Conservation (phyloP, 441 rosid species). For the Mallotus repandus region DNA sequence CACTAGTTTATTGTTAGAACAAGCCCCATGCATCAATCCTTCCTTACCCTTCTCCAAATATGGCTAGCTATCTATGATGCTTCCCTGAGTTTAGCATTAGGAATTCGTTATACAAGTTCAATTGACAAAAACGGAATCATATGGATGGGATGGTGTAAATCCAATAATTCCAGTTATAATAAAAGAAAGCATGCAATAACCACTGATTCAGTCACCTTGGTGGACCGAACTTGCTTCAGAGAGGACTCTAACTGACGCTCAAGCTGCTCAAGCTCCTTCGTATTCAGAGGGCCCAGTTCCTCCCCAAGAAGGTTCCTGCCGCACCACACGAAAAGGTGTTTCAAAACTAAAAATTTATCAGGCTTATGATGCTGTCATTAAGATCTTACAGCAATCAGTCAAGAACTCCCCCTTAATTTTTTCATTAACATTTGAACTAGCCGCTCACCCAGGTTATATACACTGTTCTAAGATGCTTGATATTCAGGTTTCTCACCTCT, state of each 20-base stretch:
- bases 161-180: background rate
- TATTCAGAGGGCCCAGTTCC: conserved; percentile 77
- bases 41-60: background rate
- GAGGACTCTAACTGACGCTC: conserved; percentile 87
- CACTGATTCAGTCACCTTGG: conserved; percentile 47
- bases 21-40: background rate
- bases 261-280: conserved; percentile 93
- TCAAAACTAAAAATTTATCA: background rate
- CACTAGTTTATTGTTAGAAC: background rate
- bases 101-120: background rate
- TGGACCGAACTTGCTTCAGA: conserved; percentile 84
- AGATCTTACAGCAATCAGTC: too few relatives aligned
- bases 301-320: conserved; percentile 91
- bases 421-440: too few relatives aligned
- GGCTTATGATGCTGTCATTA: background rate
- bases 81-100: background rate
- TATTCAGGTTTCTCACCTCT: conserved; percentile 50
- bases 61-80: background rate
- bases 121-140: background rate
- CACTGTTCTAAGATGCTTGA: too few relatives aligned
- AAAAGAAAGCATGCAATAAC: background rate
- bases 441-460: too few relatives aligned
- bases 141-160: background rate
- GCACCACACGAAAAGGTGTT: conserved; percentile 2
- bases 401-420: too few relatives aligned